Percentiles rank a stretch among this genome's conserved stretches.
Evolutionary conservation across 768 basidiomycete genomes (phyloP).

Genomic region (Boletus pseudopeckii): DNA sequence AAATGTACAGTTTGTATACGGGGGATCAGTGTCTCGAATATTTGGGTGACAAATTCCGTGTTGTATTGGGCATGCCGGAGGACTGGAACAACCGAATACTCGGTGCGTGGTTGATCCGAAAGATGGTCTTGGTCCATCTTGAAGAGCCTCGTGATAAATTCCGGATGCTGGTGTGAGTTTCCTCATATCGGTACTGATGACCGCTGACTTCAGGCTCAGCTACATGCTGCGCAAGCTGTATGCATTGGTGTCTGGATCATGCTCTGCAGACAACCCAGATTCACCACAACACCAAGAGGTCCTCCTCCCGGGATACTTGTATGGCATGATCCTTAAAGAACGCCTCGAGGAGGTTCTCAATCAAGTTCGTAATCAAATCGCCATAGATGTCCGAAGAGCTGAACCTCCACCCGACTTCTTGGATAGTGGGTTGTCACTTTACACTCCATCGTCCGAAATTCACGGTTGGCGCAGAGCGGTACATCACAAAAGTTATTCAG

Average conservation of each 20-base stretch:
- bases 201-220: constrained; percentile 39
- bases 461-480: constrained; percentile 53
- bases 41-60: constrained; percentile 93
- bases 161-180: constrained; percentile 76
- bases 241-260: constrained; percentile 83
- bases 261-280: constrained; percentile 95
- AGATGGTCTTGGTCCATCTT: constrained; percentile 88
- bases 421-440: constrained; percentile 57
- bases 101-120: constrained; percentile 79
- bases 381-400: constrained; percentile 71
- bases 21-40: constrained; percentile 92
- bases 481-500: constrained; percentile 69
- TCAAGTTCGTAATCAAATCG: constrained; percentile 65
- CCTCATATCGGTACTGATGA: not conserved
- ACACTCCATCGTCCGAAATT: constrained; percentile 1
- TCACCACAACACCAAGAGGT: constrained; percentile 99
- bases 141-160: constrained; percentile 89
- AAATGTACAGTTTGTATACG: constrained; percentile 83
- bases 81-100: constrained; percentile 86
- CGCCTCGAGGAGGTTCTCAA: constrained; percentile 87
- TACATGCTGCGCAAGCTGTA: constrained; percentile 98
- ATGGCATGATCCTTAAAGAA: constrained; percentile 98
- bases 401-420: constrained; percentile 78
- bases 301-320: constrained; percentile 86
- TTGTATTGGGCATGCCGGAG: constrained; percentile 86